Conservation (phyloP, 352 stramenopile genomes). For the Phytophthora rubi region DNA sequence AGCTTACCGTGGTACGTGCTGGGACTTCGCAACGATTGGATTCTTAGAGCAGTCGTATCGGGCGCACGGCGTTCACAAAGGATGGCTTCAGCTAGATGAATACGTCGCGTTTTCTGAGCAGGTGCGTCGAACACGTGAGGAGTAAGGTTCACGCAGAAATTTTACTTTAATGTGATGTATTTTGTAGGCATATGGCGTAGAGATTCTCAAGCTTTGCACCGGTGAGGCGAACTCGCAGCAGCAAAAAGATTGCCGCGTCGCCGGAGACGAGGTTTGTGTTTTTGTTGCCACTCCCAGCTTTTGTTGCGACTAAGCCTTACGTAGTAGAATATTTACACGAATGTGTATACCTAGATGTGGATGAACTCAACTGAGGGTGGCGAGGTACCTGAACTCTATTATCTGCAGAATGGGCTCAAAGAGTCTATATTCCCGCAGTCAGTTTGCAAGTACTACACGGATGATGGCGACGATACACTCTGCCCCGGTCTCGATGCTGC, state of each 20-base stretch:
- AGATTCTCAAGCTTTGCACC: constrained; percentile 75
- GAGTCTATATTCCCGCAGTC: constrained; percentile 73
- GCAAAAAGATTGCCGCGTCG: constrained; percentile 73
- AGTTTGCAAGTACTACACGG: constrained; percentile 75
- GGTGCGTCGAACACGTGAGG: constrained; percentile 25
- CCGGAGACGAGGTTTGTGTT: constrained; percentile 55
- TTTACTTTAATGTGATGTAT: background rate
- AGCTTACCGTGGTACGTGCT: constrained; percentile 78
- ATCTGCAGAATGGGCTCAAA: constrained; percentile 76
- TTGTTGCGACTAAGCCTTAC: background rate
- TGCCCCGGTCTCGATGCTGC: constrained; percentile 69
- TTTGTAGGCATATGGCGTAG: constrained; percentile 66
- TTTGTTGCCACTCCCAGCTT: background rate
- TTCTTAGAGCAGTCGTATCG: constrained; percentile 85
- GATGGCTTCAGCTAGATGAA: constrained; percentile 73
- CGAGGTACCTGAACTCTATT: constrained; percentile 78
- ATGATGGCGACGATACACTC: constrained; percentile 65
- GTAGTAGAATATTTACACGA: constrained; percentile 1
- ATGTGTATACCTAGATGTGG: constrained; percentile 53
- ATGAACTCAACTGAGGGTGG: constrained; percentile 83
- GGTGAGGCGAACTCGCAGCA: constrained; percentile 66
- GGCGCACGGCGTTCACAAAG: constrained; percentile 63
- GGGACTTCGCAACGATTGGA: constrained; percentile 83
- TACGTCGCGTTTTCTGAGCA: constrained; percentile 86
- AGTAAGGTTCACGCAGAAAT: background rate